These are phyloP conservation scores for Monosporascus sp. DNA, from an alignment of 2,329 filamentous ascomycete species.

Conservation along the genomic window DNA sequence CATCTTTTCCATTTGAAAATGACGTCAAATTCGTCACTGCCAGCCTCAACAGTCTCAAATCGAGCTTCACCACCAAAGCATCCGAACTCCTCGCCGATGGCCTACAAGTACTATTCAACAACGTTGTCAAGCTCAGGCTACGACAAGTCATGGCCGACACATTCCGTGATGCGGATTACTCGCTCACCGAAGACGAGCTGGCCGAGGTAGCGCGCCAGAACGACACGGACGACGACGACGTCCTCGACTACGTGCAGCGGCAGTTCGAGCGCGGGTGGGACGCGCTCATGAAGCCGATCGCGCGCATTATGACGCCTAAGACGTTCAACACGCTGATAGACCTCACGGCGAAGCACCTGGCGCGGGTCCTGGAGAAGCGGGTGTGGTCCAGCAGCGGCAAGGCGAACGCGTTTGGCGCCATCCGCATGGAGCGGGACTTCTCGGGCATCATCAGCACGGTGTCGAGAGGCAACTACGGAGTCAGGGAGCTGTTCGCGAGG, in stretches of 20 bases:
- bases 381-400: slow-evolving; percentile 75
- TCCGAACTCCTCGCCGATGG: slow-evolving; percentile 79
- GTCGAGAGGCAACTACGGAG: slow-evolving; percentile 56
- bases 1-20: slow-evolving; percentile 74
- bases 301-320: slow-evolving; percentile 72
- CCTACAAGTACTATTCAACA: slow-evolving; percentile 77
- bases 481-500: slow-evolving; percentile 61
- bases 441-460: slow-evolving; percentile 59
- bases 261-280: slow-evolving; percentile 86
- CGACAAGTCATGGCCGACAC: slow-evolving; percentile 80
- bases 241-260: slow-evolving; percentile 64
- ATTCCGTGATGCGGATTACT: slow-evolving; percentile 89
- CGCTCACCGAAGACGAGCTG: slow-evolving; percentile 57
- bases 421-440: slow-evolving; percentile 67
- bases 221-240: slow-evolving; percentile 47
- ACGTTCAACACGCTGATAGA: slow-evolving; percentile 74
- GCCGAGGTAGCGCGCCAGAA: slow-evolving; percentile 49
- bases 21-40: slow-evolving; percentile 66
- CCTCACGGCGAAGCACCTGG: slow-evolving; percentile 67
- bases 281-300: slow-evolving; percentile 75
- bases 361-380: slow-evolving; percentile 78
- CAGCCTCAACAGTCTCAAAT: slow-evolving; percentile 62
- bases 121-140: slow-evolving; percentile 79
- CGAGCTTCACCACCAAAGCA: slow-evolving; percentile 70
- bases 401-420: slow-evolving; percentile 69